Conservation (phyloP, 2,329 filamentous ascomycete genomes). For the Fusarium caatingaense region DNA sequence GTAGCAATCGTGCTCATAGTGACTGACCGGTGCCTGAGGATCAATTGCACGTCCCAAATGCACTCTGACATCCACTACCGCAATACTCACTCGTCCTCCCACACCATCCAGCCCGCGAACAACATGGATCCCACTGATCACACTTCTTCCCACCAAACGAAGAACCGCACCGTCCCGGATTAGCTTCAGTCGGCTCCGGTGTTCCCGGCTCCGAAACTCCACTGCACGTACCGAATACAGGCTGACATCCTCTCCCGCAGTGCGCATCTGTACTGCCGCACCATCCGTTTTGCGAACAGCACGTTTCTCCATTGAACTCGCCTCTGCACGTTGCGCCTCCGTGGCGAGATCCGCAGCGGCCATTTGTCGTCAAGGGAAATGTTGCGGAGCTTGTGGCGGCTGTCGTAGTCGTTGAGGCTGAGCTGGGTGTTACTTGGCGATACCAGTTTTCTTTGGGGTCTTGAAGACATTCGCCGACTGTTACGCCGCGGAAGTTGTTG, state of each 20-base stretch:
- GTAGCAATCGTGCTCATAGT: too few relatives aligned
- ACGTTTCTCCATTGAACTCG: conserved; percentile 32
- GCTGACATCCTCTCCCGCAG: conserved; percentile 56
- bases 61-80: conserved; percentile 52
- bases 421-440: conserved; percentile 37
- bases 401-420: background rate
- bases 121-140: conserved; percentile 45
- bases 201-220: conserved; percentile 27
- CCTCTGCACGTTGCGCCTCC: conserved; percentile 37
- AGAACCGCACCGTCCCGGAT: conserved; percentile 47
- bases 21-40: background rate
- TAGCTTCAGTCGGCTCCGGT: conserved; percentile 17
- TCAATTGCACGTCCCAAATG: conserved; percentile 45
- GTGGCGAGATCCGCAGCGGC: conserved; percentile 42
- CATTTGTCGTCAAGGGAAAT: conserved; percentile 39
- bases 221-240: conserved; percentile 47
- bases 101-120: conserved; percentile 51
- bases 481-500: conserved; percentile 59
- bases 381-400: conserved; percentile 25
- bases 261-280: conserved; percentile 56
- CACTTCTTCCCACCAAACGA: conserved; percentile 42
- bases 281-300: conserved; percentile 43
- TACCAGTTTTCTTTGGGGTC: conserved; percentile 67
- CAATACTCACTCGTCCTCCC: conserved; percentile 56
- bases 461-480: conserved; percentile 63